A percentile compares a stretch with the other conserved stretches of the same genome.
Conservation (phyloP, 139 green algal genomes). For the Mychonastes homosphaera region DNA sequence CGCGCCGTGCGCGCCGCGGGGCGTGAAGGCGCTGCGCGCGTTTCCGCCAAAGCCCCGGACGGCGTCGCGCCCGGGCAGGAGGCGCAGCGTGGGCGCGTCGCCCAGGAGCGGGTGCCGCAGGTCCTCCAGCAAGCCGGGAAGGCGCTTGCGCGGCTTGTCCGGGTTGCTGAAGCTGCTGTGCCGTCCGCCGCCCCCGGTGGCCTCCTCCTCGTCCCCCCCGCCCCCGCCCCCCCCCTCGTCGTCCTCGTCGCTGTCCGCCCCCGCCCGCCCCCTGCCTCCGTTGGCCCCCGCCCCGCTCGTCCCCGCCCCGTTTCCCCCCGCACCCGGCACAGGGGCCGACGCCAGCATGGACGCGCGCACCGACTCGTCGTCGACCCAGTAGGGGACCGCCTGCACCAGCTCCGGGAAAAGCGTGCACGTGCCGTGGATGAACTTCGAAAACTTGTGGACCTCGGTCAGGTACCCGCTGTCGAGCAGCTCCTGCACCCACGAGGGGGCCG, state of each 20-base stretch:
- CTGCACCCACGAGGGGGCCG: constrained; percentile 71
- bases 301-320: too few species aligned
- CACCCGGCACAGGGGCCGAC: too few species aligned
- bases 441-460: constrained; percentile 79
- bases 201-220: constrained; percentile 1
- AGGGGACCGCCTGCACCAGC: constrained; percentile 74
- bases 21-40: too few species aligned
- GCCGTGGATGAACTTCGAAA: constrained; percentile 90
- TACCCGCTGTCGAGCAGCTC: constrained; percentile 67
- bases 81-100: constrained; percentile 61
- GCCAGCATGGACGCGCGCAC: constrained; percentile 46
- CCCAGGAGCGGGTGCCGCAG: constrained; percentile 72
- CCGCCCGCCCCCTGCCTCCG: neutral
- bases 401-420: constrained; percentile 71
- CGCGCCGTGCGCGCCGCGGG: too few species aligned
- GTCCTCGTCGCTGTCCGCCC: neutral
- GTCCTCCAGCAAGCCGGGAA: constrained; percentile 31
- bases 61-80: constrained; percentile 44
- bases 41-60: constrained; percentile 19
- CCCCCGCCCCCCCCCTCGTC: neutral
- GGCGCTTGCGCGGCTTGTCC: constrained; percentile 27
- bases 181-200: neutral
- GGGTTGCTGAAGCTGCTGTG: neutral
- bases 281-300: neutral
- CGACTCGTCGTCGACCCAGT: constrained; percentile 89